Base-by-base conservation (phyloP, 306 rosid genomes). In the Corylus avellana region DNA sequence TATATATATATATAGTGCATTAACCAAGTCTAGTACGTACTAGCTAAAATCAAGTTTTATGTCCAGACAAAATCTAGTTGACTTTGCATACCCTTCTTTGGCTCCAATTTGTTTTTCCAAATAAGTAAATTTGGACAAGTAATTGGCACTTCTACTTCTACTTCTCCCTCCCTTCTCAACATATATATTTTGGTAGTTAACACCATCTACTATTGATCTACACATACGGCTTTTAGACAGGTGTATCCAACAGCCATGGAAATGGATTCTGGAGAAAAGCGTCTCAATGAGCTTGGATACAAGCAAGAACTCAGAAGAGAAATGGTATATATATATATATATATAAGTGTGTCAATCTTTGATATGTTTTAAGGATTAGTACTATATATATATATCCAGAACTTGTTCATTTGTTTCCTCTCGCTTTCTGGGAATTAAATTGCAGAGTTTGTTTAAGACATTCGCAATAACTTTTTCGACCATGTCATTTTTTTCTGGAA, bases 241-340 rank as follows among this genome's bases (percentile, higher is more conserved):
- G 32, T n/a, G 17, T n/a, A 42, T 68, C 72, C 72, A 18, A 68
- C 7, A 68, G 29, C 72, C 4, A 68, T 68, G 72, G 86, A 81
- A 61, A 58, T 81, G 78, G 90, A 86, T 80, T 77, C 89, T 1
- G 89, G 87, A 14, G 89, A 86, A 69, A 86, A 78, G 80, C 81
- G 87, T 6, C 89, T 86, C 29, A 83, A 86, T 50, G 89, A 86
- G 81, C 87, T 86, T 54, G 89, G 89, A 32, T 86, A 86, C 83
- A 86, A 86, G 78, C 89, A 86, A 81, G 89, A 86, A 74, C 85
- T 83, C 74, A 75, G 83, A 78, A 83, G 89, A 82, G 87, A 86
- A 75, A 83, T 86, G 85, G 89, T 75, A 64, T 35, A 64, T 64
- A 29, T 32, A 32, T 32, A 22, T 22, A 32, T 35, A 22, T 64